phyloP scores from a whole-genome alignment of 2,329 filamentous ascomycete genomes.

The Neoascochyta sp. region DNA sequence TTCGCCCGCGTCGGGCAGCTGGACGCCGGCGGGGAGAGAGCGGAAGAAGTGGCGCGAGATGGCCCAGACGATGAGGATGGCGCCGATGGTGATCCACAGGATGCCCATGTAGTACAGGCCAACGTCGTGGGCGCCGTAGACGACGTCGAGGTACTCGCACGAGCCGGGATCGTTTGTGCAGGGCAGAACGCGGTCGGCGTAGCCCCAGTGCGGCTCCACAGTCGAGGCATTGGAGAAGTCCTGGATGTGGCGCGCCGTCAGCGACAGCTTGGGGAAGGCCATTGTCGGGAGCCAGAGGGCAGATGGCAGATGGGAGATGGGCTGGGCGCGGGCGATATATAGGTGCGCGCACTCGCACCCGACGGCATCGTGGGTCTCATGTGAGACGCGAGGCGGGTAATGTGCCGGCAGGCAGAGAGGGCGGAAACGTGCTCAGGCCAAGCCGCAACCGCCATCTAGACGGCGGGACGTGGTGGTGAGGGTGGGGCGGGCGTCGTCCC shows the following conservation, averaged over 20 bases:
- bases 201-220: conserved; percentile 55
- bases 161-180: conserved; percentile 57
- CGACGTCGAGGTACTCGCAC: conserved; percentile 56
- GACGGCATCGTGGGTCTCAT: no score
- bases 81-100: conserved; percentile 53
- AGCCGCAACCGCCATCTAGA: no score
- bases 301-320: background rate
- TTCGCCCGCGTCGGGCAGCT: conserved; percentile 20
- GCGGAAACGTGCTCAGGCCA: no score
- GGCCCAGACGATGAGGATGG: conserved; percentile 46
- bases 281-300: no score
- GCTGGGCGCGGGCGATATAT: background rate
- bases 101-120: conserved; percentile 57
- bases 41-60: conserved; percentile 32
- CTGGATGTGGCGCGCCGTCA: conserved; percentile 42
- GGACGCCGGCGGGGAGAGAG: conserved; percentile 25
- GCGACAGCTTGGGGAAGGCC: conserved; percentile 17
- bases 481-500: no score
- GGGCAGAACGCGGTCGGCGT: conserved; percentile 51
- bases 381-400: no score
- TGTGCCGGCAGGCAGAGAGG: no score
- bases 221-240: conserved; percentile 39
- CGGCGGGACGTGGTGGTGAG: no score
- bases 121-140: conserved; percentile 53
- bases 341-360: background rate